Evolutionary conservation across 768 basidiomycete species (phyloP), one percentile per base, ranked within the genome.

Genomic region (Coprinopsis strossmayeri): DNA sequence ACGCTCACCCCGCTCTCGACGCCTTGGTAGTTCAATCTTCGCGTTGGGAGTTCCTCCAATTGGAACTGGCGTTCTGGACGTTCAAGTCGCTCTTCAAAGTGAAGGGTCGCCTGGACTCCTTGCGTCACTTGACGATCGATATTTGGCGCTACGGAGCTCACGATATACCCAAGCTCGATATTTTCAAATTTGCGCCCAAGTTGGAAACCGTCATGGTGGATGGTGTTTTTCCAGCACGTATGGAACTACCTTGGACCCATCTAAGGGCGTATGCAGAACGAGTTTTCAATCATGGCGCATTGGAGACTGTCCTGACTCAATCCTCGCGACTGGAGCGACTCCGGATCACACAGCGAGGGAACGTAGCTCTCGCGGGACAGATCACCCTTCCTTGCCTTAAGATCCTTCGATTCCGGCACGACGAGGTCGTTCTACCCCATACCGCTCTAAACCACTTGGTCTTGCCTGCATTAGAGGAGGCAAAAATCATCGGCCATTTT

Each of bases 391-490:
- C 42, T 10, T 13, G 24, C 7, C 35, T 53, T 3, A 49, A 40
- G 27, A 41, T 35, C 9, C 44, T 53, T 5, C 42, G 48, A 24
- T 24, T 49, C 17, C 47, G 48, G 3, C 37, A 37, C 34, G 41
- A 45, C 49, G 34, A 46, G 20, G 15, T 39, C 28, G 15, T 49
- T 24, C 11, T 35, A 20, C 26, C 48, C 18, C 44, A 53, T 18
- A 38, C 26, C 38, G 20, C 38, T 25, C 11, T 53, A 26, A 23
- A 38, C 37, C 12, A 25, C 17, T 23, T 48, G 38, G 26, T 49
- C 37, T 12, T 49, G 13, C 52, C 52, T 9, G 34, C 25, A 7
- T 38, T 53, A 18, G 48, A 53, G 17, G 52, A 53, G 12, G 26
- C 44, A 24, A 34, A 45, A 17, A 46, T 53, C 28, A 24, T 46